Evolutionary conservation across 805 yeast species (phyloP).

Genomic region (Cyberlindnera maritima): DNA sequence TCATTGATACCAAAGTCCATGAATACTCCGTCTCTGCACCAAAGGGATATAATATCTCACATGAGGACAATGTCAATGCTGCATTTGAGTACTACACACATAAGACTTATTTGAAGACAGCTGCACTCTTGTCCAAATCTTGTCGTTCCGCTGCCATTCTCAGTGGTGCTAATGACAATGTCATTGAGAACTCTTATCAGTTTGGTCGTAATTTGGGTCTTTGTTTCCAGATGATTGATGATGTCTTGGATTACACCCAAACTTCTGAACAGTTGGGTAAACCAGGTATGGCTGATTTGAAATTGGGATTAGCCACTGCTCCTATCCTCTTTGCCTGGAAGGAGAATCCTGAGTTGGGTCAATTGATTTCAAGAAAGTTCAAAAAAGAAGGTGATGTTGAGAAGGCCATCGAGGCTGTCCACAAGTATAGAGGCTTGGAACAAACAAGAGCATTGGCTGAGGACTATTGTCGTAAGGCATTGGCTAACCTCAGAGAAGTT

Average conservation of each 20-base stretch:
- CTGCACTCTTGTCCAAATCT: conserved; percentile 89
- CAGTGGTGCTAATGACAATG: conserved; percentile 72
- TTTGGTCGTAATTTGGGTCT: conserved; percentile 92
- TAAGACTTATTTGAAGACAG: conserved; percentile 94
- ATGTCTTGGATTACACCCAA: conserved; percentile 92
- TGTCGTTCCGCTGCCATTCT: conserved; percentile 91
- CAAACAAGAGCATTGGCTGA: conserved; percentile 77
- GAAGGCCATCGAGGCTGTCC: conserved; percentile 72
- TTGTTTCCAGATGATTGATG: conserved; percentile 96
- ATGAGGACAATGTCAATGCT: conserved; percentile 67
- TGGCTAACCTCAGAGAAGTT: conserved; percentile 56
- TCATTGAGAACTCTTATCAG: conserved; percentile 84
- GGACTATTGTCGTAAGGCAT: conserved; percentile 72
- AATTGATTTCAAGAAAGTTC: conserved; percentile 80
- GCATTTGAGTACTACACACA: conserved; percentile 94
- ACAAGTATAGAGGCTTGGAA: conserved; percentile 66
- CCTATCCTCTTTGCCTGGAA: conserved; percentile 96
- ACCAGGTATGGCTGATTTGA: conserved; percentile 93
- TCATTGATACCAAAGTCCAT: conserved; percentile 50
- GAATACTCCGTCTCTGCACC: conserved; percentile 33
- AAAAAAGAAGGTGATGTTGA: conserved; percentile 79
- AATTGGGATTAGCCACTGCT: conserved; percentile 94
- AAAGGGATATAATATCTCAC: conserved; percentile 38
- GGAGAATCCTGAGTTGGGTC: conserved; percentile 79
- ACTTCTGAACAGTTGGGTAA: conserved; percentile 83